phyloP scores from a whole-genome alignment of 176 grass and related monocot species.

The Pontederia paniculata region DNA sequence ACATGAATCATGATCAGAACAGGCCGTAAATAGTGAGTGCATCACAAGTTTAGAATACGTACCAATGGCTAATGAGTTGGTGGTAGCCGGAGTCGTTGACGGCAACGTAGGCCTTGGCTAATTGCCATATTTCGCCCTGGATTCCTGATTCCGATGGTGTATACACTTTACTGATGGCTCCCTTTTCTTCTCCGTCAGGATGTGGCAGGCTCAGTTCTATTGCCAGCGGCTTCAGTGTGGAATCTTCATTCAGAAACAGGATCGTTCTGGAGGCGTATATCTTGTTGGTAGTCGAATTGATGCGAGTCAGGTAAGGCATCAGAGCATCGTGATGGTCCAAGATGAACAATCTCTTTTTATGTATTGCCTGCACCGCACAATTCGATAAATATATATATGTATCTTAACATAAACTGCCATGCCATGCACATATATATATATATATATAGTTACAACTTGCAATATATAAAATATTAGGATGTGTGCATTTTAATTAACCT shows the following conservation, averaged over 20 bases:
- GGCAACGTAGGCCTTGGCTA: slow-evolving; percentile 80
- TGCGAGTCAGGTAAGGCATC: slow-evolving; percentile 54
- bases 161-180: slow-evolving; percentile 42
- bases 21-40: no score
- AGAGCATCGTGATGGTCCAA: slow-evolving; percentile 84
- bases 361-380: slow-evolving; percentile 31
- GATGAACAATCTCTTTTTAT: slow-evolving; percentile 46
- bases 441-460: no score
- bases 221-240: slow-evolving; percentile 38
- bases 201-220: slow-evolving; percentile 61
- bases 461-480: no score
- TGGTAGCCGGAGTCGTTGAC: slow-evolving; percentile 92
- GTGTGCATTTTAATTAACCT: slow-evolving; percentile 24
- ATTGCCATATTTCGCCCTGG: slow-evolving; percentile 50
- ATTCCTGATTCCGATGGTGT: slow-evolving; percentile 35
- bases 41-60: not conserved
- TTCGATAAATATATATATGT: not conserved
- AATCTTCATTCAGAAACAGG: slow-evolving; percentile 47
- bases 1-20: not conserved
- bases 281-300: slow-evolving; percentile 46
- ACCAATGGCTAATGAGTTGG: slow-evolving; percentile 95
- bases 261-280: slow-evolving; percentile 74
- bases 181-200: slow-evolving; percentile 20
- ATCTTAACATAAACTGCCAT: no score
- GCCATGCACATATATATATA: no score